Evolutionary conservation across 306 rosid species (phyloP).

Genomic region (Quercus robur): DNA sequence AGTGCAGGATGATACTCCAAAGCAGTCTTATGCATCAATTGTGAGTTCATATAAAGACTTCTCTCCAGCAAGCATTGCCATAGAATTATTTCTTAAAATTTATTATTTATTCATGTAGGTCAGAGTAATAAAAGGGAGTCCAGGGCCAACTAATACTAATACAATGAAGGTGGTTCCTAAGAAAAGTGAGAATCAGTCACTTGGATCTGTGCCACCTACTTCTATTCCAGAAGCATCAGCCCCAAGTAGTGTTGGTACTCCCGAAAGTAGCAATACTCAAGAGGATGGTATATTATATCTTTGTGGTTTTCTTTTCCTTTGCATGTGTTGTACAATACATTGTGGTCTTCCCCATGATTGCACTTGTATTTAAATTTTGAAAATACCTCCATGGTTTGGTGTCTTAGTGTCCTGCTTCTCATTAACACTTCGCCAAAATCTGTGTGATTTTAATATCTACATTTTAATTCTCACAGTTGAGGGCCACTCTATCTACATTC

Average conservation of each 20-base stretch:
- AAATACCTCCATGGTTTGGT: background rate
- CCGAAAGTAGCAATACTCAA: constrained; percentile 38
- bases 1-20: constrained; percentile 51
- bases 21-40: constrained; percentile 78
- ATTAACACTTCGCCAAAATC: background rate
- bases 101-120: constrained; percentile 46
- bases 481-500: constrained; percentile 65
- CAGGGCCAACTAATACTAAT: constrained; percentile 43
- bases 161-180: constrained; percentile 32
- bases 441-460: constrained; percentile 18
- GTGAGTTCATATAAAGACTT: constrained; percentile 37
- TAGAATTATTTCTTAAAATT: constrained; percentile 24
- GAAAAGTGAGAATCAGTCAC: constrained; percentile 31
- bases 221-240: constrained; percentile 45
- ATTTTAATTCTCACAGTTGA: constrained; percentile 37
- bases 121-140: constrained; percentile 55
- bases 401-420: background rate
- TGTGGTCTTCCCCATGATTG: constrained; percentile 1
- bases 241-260: constrained; percentile 25
- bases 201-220: constrained; percentile 31
- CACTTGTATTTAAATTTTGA: background rate
- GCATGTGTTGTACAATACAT: constrained; percentile 1
- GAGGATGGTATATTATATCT: constrained; percentile 49
- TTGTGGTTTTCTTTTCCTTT: constrained; percentile 1
- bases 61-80: constrained; percentile 10